Evolutionary conservation across 2,329 filamentous ascomycete species (phyloP).

Genomic region (Neofusicoccum sp.): DNA sequence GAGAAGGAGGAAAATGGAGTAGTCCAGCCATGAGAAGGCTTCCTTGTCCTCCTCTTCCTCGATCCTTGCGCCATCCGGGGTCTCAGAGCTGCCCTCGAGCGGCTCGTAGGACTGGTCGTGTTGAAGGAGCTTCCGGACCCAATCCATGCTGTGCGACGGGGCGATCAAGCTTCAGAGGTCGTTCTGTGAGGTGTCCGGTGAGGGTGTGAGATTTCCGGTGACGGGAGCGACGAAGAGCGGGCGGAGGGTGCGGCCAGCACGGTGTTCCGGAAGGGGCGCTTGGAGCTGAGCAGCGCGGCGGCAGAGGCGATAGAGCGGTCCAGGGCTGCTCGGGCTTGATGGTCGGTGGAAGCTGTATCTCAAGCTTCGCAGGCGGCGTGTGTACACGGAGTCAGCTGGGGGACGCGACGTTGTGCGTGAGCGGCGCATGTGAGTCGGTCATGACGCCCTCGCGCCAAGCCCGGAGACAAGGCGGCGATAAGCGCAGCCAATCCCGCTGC

Average conservation of each 20-base stretch:
- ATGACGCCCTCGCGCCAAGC: conserved; percentile 12
- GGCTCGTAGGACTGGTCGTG: conserved; percentile 39
- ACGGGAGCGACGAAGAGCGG: neutral
- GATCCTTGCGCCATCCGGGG: conserved; percentile 37
- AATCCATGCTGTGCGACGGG: conserved; percentile 33
- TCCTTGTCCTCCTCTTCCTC: conserved; percentile 28
- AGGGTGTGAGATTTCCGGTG: neutral
- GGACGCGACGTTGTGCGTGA: neutral
- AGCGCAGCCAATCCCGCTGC: neutral
- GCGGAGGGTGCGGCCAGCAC: neutral
- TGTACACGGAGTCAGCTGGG: neutral
- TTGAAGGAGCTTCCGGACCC: conserved; percentile 35
- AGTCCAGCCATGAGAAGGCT: conserved; percentile 81
- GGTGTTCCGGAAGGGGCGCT: neutral
- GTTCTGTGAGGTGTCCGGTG: no score
- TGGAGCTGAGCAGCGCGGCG: neutral
- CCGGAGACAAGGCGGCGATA: conserved; percentile 15
- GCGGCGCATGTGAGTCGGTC: conserved; percentile 14
- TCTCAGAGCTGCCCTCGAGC: conserved; percentile 40
- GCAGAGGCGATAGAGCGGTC: neutral
- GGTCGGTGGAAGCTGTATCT: neutral
- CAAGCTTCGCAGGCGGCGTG: conserved; percentile 6
- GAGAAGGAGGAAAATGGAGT: conserved; percentile 79
- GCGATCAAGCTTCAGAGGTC: no score
- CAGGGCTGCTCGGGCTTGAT: neutral